Base-by-base conservation (phyloP, 495 filamentous ascomycete species). In the Barbatosphaeria neglecta region DNA sequence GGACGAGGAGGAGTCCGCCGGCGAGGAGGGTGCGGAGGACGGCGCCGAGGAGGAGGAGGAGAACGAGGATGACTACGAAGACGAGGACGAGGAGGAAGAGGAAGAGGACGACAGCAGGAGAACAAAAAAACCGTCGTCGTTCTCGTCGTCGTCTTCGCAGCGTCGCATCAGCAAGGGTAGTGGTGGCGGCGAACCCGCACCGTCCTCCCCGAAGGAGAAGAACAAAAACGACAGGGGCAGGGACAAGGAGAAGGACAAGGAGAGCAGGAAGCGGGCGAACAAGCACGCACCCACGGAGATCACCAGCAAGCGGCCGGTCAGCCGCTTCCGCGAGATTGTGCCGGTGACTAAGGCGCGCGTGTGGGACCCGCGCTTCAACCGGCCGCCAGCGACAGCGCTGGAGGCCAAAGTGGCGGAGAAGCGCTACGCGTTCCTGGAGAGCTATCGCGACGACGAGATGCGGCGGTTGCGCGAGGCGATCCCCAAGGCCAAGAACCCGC, bases 261-360 rank as follows among this genome's bases (percentile, higher is more conserved):
- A n/a, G n/a, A n/a, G n/a, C n/a, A n/a, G 38, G 25, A 44, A 48
- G 17, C 82, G 89, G 10, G 55, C 79, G 20, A 85, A 72, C 61
- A 98, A 98, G 61, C 88, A 97, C 61, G 92, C 92, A 0, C 92
- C 92, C 0, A 73, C 77, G 43, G 82, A 86, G 37, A 73, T 87
- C 46, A 81, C 86, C 1, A 85, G 83, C 64, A 95, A 90, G 62
- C 78, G 76, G 10, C 81, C 82, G 19, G 90, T 98, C 19, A 80
- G 83, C 6, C 81, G 92, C 38, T 81, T 72, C 56, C 86, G 89
- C 6, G 80, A 76, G 25, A 81, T 88, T 17, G 67, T 96, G 23
- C 56, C 62, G 4, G 62, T 70, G 5, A 55, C 69, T 24, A 78
- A 77, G 52, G 59, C 65, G 6, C 70, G 77, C 23, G 59, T 73